Base-by-base conservation (phyloP, 768 basidiomycete species). In the Tephrocybe sp. region DNA sequence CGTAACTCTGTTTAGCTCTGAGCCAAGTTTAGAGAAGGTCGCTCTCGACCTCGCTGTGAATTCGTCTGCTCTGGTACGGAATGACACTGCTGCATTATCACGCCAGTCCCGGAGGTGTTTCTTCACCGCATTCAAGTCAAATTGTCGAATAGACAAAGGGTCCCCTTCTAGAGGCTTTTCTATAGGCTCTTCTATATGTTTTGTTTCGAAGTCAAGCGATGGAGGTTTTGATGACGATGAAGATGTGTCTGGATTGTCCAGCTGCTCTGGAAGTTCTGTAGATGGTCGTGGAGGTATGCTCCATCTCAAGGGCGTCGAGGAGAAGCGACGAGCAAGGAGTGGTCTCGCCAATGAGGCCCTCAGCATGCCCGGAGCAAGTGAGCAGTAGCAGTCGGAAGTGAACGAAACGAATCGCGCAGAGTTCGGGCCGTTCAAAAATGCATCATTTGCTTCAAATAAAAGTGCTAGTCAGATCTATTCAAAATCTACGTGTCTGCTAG, bases 1-100 rank as follows among this genome's bases (percentile, higher is more conserved):
- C 8, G 95, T 94, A 18, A 90, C 82, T 52, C 80, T 83, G 63
- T 95, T 98, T 49, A 98, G 70, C 60, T 89, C 80, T 21, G 77
- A 70, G 9, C 92, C 94, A 2, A 96, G 75, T 58, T 84, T 77
- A 35, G 85, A 84, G 57, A 96, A 82, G 4, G 78, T 82, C 6
- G 72, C 68, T 54, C 79, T 77, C 2, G 89, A 78, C 5, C 64
- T 65, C 8, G 70, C 68, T 0, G 87, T 84, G 55, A 88, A 78
- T 35, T 67, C 71, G 62, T 87, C 83, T 35, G 82, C 74, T 34
- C 74, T 76, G 50, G 69, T 70, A 39, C 84, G 80, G 47, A 86
- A 65, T 22, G 66, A 65, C 43, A 74, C 64, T 5, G 72, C 67
- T 22, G 74, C 68, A 30, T 69, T 65, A 43, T 75, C 71, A 36